Conservation (phyloP, 116 monocot genomes). For the Dioscorea cayenensis region DNA sequence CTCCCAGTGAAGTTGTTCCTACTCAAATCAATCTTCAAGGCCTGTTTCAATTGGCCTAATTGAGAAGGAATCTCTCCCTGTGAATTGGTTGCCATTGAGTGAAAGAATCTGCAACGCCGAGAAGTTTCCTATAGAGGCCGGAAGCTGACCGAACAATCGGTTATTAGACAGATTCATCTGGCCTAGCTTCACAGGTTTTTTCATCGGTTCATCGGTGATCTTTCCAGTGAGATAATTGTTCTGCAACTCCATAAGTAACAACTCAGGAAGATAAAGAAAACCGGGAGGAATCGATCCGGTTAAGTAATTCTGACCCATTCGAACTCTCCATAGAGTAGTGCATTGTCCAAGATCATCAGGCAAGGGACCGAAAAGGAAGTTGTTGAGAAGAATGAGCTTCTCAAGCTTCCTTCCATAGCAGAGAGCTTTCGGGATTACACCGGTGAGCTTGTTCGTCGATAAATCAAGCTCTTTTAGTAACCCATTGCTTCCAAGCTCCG, state of each 20-base stretch:
- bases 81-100: slow-evolving; percentile 53
- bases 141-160: slow-evolving; percentile 46
- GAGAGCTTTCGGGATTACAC: slow-evolving; percentile 38
- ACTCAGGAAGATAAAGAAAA: slow-evolving; percentile 68
- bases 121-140: slow-evolving; percentile 60
- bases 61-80: slow-evolving; percentile 38
- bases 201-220: slow-evolving; percentile 25
- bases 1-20: slow-evolving; percentile 49
- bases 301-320: slow-evolving; percentile 80
- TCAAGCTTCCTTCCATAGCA: slow-evolving; percentile 49
- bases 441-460: slow-evolving; percentile 87
- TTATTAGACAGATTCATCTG: slow-evolving; percentile 75
- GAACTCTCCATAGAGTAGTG: slow-evolving; percentile 45
- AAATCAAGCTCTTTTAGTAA: slow-evolving; percentile 64
- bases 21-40: slow-evolving; percentile 65
- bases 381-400: slow-evolving; percentile 79
- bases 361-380: slow-evolving; percentile 84
- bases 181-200: slow-evolving; percentile 25
- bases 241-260: slow-evolving; percentile 67
- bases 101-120: slow-evolving; percentile 53
- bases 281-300: slow-evolving; percentile 66
- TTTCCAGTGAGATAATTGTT: slow-evolving; percentile 74
- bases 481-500: slow-evolving; percentile 41
- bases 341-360: slow-evolving; percentile 70
- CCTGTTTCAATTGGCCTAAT: slow-evolving; percentile 36